Evolutionary conservation across 257 asterid species (phyloP).

Genomic region (Dorcoceras hygrometricum): DNA sequence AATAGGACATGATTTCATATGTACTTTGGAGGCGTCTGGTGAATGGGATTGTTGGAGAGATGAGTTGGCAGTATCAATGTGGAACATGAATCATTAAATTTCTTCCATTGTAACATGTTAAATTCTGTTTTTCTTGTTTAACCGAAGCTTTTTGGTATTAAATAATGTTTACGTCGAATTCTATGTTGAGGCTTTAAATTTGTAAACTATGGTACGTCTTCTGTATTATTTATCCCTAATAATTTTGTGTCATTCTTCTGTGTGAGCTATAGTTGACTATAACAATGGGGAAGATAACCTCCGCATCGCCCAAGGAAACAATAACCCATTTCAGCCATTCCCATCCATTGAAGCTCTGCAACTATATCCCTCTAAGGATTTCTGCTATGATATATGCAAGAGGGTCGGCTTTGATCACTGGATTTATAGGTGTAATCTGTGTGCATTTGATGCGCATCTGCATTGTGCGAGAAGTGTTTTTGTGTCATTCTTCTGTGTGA

Average conservation of each 20-base stretch:
- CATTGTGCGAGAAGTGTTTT: slow-evolving; percentile 38
- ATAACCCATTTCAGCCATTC: slow-evolving; percentile 45
- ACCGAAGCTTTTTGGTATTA: no score
- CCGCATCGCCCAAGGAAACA: slow-evolving; percentile 19
- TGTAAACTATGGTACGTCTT: no score
- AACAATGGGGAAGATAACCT: not conserved
- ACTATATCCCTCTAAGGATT: slow-evolving; percentile 22
- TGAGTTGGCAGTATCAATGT: no score
- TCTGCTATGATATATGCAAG: slow-evolving; percentile 45
- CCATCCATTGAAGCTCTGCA: slow-evolving; percentile 36
- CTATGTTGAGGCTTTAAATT: no score
- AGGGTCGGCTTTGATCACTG: slow-evolving; percentile 36
- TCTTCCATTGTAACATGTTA: no score
- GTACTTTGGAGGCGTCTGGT: no score
- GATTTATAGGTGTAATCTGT: slow-evolving; percentile 50
- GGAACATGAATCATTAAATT: no score
- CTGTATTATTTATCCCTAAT: not conserved
- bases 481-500: no score
- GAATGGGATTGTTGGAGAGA: no score
- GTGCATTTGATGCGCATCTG: slow-evolving; percentile 62
- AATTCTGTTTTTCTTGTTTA: no score
- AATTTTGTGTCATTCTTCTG: slow-evolving; percentile 10
- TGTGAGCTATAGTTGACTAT: not conserved
- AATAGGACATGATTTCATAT: no score
- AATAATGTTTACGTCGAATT: no score